These are phyloP conservation scores for Entomortierella chlamydospora DNA, from an alignment of 192 early-diverging fungal genomes.

Conservation along the genomic window DNA sequence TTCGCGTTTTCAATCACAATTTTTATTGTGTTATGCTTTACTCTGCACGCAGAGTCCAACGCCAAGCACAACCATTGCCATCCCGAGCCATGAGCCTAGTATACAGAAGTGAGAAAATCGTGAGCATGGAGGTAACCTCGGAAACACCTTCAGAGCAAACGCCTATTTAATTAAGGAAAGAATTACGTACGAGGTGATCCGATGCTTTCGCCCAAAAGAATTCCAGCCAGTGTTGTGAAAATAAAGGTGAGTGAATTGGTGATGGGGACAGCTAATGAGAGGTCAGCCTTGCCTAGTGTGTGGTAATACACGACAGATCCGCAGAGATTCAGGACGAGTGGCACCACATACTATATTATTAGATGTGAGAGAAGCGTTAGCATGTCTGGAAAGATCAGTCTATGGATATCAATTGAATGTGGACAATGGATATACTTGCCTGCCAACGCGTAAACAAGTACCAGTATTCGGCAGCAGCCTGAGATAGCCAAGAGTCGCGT, in stretches of 20 bases:
- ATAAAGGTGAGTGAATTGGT: slow-evolving; percentile 92
- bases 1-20: not conserved
- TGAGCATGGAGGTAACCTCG: not conserved
- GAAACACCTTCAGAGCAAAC: not conserved
- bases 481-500: slow-evolving; percentile 64
- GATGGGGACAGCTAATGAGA: slow-evolving; percentile 92
- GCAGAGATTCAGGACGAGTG: slow-evolving; percentile 88
- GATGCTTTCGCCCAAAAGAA: slow-evolving; percentile 81
- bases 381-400: no score
- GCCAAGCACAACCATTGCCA: slow-evolving; percentile 75
- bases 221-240: slow-evolving; percentile 84
- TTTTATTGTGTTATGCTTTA: slow-evolving; percentile 29
- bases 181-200: slow-evolving; percentile 68
- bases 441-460: slow-evolving; percentile 90
- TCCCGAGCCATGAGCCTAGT: slow-evolving; percentile 72
- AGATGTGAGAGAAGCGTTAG: not conserved
- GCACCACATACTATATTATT: slow-evolving; percentile 77
- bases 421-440: slow-evolving; percentile 47
- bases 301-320: slow-evolving; percentile 95
- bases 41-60: slow-evolving; percentile 75
- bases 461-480: slow-evolving; percentile 70
- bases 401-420: not conserved
- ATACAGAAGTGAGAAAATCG: not conserved
- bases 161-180: not conserved
- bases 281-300: slow-evolving; percentile 85